A percentile compares a stretch with the other conserved stretches of the same genome.
These are phyloP conservation scores for Rhodotorula sp. DNA, from an alignment of 1,284 basidiomycete genomes.

Conservation along the genomic window DNA sequence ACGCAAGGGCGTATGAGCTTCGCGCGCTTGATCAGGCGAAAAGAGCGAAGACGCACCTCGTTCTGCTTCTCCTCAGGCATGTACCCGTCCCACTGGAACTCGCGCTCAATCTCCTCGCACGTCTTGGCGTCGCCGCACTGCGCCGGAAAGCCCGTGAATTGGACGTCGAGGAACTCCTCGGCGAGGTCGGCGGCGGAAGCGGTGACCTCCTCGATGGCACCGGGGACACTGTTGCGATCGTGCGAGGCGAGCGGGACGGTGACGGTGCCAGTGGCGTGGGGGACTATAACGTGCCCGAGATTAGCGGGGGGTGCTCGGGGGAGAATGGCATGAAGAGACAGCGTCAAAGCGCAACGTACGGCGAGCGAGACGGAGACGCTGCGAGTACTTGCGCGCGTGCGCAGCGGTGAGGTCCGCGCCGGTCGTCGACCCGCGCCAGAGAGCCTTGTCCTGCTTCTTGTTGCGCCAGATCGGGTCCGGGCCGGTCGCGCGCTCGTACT, in stretches of 20 bases:
- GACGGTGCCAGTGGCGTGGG: conserved; percentile 7
- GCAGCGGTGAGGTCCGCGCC: conserved; percentile 44
- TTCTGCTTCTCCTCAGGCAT: conserved; percentile 33
- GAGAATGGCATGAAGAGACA: not conserved
- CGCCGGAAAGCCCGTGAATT: conserved; percentile 25
- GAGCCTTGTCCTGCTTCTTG: conserved; percentile 49
- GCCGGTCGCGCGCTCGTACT: conserved; percentile 41
- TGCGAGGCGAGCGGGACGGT: conserved; percentile 18
- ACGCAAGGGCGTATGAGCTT: conserved; percentile 9
- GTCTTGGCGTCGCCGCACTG: conserved; percentile 25
- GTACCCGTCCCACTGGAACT: conserved; percentile 31
- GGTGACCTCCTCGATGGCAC: conserved; percentile 5
- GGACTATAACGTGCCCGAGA: no score
- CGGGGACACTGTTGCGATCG: conserved; percentile 7
- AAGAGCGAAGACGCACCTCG: conserved; percentile 1
- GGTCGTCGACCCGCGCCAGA: conserved; percentile 54
- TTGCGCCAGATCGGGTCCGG: conserved; percentile 51
- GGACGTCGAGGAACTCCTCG: conserved; percentile 31
- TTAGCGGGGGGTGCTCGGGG: not conserved
- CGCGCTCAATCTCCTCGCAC: conserved; percentile 21
- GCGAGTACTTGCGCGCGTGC: conserved; percentile 31
- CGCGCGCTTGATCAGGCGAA: not conserved
- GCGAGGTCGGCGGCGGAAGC: conserved; percentile 12
- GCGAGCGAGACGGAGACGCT: conserved; percentile 29
- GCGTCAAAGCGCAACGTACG: not conserved